Percentiles rank a stretch among this genome's conserved stretches.
phyloP scores from a whole-genome alignment of 768 basidiomycete species.

The Cantharellus anzutake region DNA sequence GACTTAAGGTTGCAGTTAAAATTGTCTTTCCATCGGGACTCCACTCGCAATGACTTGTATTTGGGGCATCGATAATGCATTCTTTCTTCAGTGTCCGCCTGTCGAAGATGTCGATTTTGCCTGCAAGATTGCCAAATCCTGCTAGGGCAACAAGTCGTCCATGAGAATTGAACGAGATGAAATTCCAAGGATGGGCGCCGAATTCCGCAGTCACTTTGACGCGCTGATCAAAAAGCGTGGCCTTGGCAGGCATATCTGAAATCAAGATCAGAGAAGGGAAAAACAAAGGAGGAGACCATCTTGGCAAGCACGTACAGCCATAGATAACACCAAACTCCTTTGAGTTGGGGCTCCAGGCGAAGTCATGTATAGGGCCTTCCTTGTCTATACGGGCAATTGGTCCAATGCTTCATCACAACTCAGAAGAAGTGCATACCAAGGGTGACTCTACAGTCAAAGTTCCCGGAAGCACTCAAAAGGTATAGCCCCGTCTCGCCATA shows the following conservation, averaged over 20 bases:
- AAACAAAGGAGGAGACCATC: not conserved
- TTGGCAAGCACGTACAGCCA: conserved; percentile 49
- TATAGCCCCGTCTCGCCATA: conserved; percentile 96
- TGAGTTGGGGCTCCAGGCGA: conserved; percentile 87
- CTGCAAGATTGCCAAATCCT: conserved; percentile 93
- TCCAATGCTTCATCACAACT: not conserved
- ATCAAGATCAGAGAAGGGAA: not conserved
- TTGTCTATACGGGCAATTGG: conserved; percentile 39
- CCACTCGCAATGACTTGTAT: conserved; percentile 91
- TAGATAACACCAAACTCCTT: conserved; percentile 95
- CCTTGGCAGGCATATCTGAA: conserved; percentile 87
- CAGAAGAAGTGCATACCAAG: conserved; percentile 16
- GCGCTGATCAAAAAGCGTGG: conserved; percentile 78
- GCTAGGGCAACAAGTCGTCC: conserved; percentile 72
- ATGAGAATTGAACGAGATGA: conserved; percentile 88
- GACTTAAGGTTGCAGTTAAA: conserved; percentile 88
- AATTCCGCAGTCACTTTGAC: conserved; percentile 81
- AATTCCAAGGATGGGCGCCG: conserved; percentile 77
- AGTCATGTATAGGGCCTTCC: conserved; percentile 95
- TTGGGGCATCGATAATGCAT: conserved; percentile 68
- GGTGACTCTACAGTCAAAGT: conserved; percentile 75
- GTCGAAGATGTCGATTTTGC: conserved; percentile 84
- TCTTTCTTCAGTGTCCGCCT: conserved; percentile 68
- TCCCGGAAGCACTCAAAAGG: conserved; percentile 77
- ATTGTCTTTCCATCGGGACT: conserved; percentile 84